Base-by-base conservation (phyloP, 176 grass and related monocot species). In the Carex cristatella region DNA sequence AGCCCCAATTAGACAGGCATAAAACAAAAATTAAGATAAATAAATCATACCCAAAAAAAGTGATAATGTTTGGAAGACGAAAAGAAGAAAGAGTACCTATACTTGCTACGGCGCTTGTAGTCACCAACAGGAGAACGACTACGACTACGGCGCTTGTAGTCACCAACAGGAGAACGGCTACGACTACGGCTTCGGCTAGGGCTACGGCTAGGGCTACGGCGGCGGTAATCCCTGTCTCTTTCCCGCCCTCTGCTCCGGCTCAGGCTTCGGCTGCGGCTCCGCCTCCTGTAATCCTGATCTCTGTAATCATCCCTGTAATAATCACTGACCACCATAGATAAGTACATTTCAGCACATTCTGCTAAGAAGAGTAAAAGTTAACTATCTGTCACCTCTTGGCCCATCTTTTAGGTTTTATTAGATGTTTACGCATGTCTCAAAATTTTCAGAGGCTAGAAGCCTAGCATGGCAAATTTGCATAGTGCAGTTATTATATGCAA, bases 191-290 rank as follows among this genome's bases (percentile, higher is more conserved):
- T 35, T 35, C 33, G 33, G 33, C 33, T 35, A 68, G 63, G 88
- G 86, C 89, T 96, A 54, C 33, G 80, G 56, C 60, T 95, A 73
- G 57, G 88, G 86, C 89, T 97, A 46, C 60, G 80, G 49, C 60
- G 89, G 42, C 69, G 89, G 31, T 87, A 80, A 90, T 89, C 75
- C 67, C 75, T 90, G 27, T 93, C 94, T 81, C 53, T 91, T 82
- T 91, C 87, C 59, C 86, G 91, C 60, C 88, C 94, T 68, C 94
- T 88, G 18, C 86, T 86, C 69, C 86, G 65, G 61, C 87, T 91
- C 12, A 2, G 74, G 38, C 38, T 86, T 69, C 86, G 65, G 61
- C 87, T 91, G 14, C 69, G 74, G 60, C 80, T 78, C 48, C 74
- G 51, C 76, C 89, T 86, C 65, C 81, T 79, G 68, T 88, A 81